A percentile compares a stretch with the other conserved stretches of the same genome.
Conservation (phyloP, 2,329 filamentous ascomycete genomes). For the Alternaria hordeiaustralica region DNA sequence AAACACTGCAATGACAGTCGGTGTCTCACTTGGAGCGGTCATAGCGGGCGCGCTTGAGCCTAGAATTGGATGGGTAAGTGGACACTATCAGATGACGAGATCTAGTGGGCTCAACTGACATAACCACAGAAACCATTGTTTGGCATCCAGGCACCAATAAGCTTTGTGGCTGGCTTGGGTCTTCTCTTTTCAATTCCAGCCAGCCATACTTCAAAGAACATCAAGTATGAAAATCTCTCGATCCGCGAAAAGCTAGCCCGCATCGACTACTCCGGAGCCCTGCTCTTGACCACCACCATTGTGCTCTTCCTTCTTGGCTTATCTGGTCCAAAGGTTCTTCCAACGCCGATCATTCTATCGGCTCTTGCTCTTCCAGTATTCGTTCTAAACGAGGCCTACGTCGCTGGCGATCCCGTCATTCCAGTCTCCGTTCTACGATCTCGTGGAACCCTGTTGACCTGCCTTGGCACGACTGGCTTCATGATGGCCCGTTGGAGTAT, state of each 20-base stretch:
- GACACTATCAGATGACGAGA: background rate
- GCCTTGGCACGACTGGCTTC: conserved; percentile 74
- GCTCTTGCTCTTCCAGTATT: conserved; percentile 59
- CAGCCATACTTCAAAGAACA: conserved; percentile 46
- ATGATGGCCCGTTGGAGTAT: conserved; percentile 84
- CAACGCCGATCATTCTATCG: conserved; percentile 67
- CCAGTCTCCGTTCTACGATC: conserved; percentile 73
- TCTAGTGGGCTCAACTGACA: conserved; percentile 10
- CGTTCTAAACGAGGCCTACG: conserved; percentile 66
- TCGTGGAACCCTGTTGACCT: conserved; percentile 74
- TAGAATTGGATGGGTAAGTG: conserved; percentile 71
- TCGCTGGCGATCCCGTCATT: conserved; percentile 74
- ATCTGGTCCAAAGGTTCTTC: conserved; percentile 66
- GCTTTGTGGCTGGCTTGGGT: conserved; percentile 65
- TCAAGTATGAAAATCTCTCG: conserved; percentile 46
- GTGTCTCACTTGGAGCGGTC: conserved; percentile 74
- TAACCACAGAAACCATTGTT: conserved; percentile 70
- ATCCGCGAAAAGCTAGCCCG: conserved; percentile 63
- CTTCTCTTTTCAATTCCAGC: conserved; percentile 71
- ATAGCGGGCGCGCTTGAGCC: conserved; percentile 71
- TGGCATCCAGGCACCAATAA: conserved; percentile 71
- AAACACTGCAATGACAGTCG: conserved; percentile 75
- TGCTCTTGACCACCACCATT: conserved; percentile 62
- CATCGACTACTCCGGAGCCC: conserved; percentile 78
- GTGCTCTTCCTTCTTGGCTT: conserved; percentile 76